phyloP scores from a whole-genome alignment of 345 rosid genomes.

The Eucalyptus marginata region DNA sequence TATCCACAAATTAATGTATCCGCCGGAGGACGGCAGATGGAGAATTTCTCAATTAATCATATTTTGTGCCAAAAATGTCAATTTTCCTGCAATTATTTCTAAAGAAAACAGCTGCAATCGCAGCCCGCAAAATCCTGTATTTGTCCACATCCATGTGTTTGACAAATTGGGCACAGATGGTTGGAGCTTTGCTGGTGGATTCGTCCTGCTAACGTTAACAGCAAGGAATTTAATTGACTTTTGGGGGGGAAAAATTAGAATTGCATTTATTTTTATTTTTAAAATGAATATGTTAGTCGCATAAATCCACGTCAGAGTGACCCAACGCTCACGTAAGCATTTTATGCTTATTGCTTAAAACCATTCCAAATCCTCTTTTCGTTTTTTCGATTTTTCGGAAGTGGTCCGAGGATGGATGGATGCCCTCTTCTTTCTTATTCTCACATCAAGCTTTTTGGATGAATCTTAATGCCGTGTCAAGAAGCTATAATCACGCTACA shows the following conservation, averaged over 20 bases:
- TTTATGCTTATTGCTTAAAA: background rate
- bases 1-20: background rate
- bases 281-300: background rate
- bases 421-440: background rate
- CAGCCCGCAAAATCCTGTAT: background rate
- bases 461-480: background rate
- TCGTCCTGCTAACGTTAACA: background rate
- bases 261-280: background rate
- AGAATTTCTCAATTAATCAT: background rate
- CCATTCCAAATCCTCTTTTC: background rate
- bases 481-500: background rate
- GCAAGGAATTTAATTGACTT: background rate
- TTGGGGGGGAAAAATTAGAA: background rate
- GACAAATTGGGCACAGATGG: background rate
- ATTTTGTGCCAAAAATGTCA: background rate
- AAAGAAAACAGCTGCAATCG: background rate
- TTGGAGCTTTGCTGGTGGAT: background rate
- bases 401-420: background rate
- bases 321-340: background rate
- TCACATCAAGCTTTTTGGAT: background rate
- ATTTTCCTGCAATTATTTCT: background rate
- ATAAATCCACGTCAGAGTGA: background rate
- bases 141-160: background rate
- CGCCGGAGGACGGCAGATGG: background rate
- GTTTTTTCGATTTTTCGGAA: background rate